Evolutionary conservation across 2,329 filamentous ascomycete genomes (phyloP).

Genomic region (Colletotrichum noveboracense): DNA sequence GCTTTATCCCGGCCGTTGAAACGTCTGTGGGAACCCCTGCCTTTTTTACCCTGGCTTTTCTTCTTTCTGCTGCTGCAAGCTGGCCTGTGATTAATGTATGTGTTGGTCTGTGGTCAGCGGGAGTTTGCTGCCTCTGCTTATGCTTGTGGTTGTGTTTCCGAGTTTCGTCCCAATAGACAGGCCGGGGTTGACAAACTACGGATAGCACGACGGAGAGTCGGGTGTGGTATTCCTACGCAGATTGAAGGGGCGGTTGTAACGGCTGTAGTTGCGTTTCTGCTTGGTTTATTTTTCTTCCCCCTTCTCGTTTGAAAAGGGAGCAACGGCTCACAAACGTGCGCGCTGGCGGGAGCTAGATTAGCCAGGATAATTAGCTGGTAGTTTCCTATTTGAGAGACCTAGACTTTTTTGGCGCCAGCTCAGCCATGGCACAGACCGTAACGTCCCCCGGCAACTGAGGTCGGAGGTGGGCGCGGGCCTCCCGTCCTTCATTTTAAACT

Average conservation of each 20-base stretch:
- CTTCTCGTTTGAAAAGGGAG: background rate
- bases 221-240: background rate
- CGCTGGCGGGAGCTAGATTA: background rate
- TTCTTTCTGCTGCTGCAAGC: background rate
- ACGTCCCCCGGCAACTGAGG: background rate
- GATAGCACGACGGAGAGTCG: background rate
- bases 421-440: background rate
- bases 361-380: background rate
- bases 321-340: background rate
- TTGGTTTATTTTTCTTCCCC: no score
- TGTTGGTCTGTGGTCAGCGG: background rate
- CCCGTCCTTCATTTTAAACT: conserved; percentile 6
- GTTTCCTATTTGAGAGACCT: background rate
- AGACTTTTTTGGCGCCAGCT: background rate
- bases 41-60: background rate
- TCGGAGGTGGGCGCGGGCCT: background rate
- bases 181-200: background rate
- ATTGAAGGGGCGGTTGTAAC: background rate
- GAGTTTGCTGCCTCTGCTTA: background rate
- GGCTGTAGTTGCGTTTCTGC: background rate
- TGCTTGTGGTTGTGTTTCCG: background rate
- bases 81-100: background rate
- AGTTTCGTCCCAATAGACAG: background rate
- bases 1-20: background rate
- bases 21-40: background rate